A percentile compares a stretch with the other conserved stretches of the same genome.
Conservation (phyloP, 225 moss, liverwort and hornwort species). For the Pseudisothecium myosuroides region DNA sequence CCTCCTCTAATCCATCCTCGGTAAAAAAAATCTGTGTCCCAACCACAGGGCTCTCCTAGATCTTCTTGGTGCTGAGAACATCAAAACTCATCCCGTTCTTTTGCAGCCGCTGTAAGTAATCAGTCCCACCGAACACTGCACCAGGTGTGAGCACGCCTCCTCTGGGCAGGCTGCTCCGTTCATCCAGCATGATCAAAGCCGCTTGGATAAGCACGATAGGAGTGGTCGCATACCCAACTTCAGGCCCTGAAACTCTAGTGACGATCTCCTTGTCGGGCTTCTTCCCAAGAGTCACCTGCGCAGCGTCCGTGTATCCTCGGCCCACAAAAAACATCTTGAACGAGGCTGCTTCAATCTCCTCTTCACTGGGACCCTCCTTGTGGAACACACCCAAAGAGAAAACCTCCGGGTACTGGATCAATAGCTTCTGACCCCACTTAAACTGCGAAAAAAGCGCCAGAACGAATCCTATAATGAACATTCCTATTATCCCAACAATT, state of each 20-base stretch:
- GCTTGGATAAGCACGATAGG: conserved; percentile 81
- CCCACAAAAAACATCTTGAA: conserved; percentile 91
- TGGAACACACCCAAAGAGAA: conserved; percentile 77
- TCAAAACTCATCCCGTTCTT: conserved; percentile 66
- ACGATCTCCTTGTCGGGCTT: conserved; percentile 68
- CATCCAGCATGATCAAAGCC: conserved; percentile 70
- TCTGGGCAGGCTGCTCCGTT: conserved; percentile 53
- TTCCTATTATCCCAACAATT: conserved; percentile 31
- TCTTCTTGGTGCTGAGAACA: conserved; percentile 45
- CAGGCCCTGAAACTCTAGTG: conserved; percentile 79
- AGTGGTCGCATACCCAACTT: conserved; percentile 78
- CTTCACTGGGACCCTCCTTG: conserved; percentile 74
- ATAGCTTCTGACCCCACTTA: conserved; percentile 41
- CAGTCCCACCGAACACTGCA: conserved; percentile 54
- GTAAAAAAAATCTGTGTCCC: background rate
- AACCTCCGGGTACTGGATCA: conserved; percentile 70
- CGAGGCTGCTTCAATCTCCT: conserved; percentile 45
- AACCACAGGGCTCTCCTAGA: conserved; percentile 6
- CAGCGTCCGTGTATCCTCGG: conserved; percentile 59
- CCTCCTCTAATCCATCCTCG: background rate
- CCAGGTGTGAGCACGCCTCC: conserved; percentile 91
- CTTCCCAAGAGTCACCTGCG: conserved; percentile 14
- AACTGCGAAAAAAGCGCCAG: conserved; percentile 42
- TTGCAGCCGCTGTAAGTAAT: conserved; percentile 52
- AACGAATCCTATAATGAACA: conserved; percentile 46